A percentile compares a stretch with the other conserved stretches of the same genome.
Conservation (phyloP, 2,329 filamentous ascomycete species). For the Fusarium scirpi region DNA sequence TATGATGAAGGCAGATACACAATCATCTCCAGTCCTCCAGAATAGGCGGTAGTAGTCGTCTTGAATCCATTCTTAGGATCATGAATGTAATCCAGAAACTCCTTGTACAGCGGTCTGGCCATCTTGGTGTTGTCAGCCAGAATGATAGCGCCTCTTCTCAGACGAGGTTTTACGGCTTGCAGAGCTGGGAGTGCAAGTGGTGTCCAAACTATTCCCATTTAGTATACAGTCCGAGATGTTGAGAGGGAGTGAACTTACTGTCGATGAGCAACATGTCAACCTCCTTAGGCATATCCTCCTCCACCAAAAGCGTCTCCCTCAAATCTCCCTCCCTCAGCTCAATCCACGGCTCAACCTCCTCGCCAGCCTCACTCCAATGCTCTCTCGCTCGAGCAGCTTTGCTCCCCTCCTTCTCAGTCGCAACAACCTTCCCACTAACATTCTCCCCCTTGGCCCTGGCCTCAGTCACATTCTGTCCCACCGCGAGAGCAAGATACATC, state of each 20-base stretch:
- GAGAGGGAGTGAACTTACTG: slow-evolving; percentile 59
- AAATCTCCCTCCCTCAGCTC: slow-evolving; percentile 70
- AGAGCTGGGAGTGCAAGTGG: slow-evolving; percentile 66
- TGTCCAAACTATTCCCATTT: slow-evolving; percentile 62
- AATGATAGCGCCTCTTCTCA: slow-evolving; percentile 62
- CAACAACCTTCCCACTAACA: slow-evolving; percentile 59
- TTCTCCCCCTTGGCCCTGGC: slow-evolving; percentile 34
- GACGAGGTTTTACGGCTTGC: slow-evolving; percentile 59
- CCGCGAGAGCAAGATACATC: slow-evolving; percentile 71
- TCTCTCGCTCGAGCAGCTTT: slow-evolving; percentile 66
- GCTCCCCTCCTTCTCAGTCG: slow-evolving; percentile 68
- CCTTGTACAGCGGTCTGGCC: slow-evolving; percentile 57
- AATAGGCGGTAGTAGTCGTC: slow-evolving; percentile 51
- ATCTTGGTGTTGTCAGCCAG: slow-evolving; percentile 63
- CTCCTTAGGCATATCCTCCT: slow-evolving; percentile 54
- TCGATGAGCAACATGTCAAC: slow-evolving; percentile 72
- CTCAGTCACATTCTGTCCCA: slow-evolving; percentile 59
- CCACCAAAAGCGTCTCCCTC: slow-evolving; percentile 62
- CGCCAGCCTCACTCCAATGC: slow-evolving; percentile 66
- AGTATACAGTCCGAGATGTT: neutral
- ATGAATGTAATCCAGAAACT: slow-evolving; percentile 61
- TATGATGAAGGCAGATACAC: slow-evolving; percentile 39
- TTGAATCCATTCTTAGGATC: slow-evolving; percentile 62
- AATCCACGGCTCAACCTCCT: slow-evolving; percentile 63
- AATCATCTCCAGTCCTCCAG: slow-evolving; percentile 49